phyloP scores from a whole-genome alignment of 805 yeast species.

The Brettanomyces custersianus region DNA sequence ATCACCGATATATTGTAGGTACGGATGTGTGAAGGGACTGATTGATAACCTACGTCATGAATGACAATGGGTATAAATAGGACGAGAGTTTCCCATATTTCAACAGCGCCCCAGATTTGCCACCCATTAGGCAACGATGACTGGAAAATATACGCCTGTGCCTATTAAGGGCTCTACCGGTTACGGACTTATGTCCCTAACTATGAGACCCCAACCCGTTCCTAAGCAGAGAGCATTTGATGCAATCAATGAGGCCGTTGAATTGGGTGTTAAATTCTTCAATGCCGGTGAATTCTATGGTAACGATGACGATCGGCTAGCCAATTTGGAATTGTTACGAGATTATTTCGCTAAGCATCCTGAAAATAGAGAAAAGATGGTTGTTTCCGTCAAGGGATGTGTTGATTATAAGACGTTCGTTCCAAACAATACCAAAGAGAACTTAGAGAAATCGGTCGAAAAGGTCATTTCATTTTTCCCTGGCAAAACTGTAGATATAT shows the following conservation, averaged over 20 bases:
- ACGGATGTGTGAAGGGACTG: too few species aligned
- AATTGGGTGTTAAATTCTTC: constrained; percentile 41
- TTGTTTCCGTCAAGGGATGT: constrained; percentile 66
- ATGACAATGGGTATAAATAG: too few species aligned
- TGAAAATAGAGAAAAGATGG: constrained; percentile 43
- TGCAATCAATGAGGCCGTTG: constrained; percentile 43
- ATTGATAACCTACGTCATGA: too few species aligned
- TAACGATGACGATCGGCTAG: constrained; percentile 27
- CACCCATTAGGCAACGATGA: background rate
- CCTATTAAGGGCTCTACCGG: constrained; percentile 34
- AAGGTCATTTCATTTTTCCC: constrained; percentile 32
- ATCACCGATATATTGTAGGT: too few species aligned
- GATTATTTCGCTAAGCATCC: constrained; percentile 53
- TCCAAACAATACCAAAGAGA: constrained; percentile 45
- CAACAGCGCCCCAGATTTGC: too few species aligned
- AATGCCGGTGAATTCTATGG: constrained; percentile 83
- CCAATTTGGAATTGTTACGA: constrained; percentile 48
- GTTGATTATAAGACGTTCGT: constrained; percentile 24
- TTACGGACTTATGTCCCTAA: constrained; percentile 75
- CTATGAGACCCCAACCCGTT: constrained; percentile 55
- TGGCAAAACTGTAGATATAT: constrained; percentile 40
- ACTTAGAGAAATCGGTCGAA: constrained; percentile 39
- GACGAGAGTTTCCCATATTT: too few species aligned
- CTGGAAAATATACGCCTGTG: background rate
- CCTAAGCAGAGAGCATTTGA: constrained; percentile 45